These are phyloP conservation scores for Ziziphus jujuba DNA, from an alignment of 306 rosid species.

Conservation along the genomic window DNA sequence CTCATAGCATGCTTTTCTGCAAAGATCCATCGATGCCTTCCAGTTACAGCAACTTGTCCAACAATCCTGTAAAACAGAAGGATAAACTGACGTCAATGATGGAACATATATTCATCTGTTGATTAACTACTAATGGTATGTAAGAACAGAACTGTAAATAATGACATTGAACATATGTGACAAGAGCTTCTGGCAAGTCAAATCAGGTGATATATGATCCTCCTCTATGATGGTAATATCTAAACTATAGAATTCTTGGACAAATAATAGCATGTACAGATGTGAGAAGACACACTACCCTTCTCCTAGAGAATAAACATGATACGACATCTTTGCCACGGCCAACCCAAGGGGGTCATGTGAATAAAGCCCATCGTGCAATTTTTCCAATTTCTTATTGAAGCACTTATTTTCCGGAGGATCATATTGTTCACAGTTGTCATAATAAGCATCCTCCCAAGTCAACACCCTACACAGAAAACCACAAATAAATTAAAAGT, in stretches of 20 bases:
- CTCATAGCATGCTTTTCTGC: constrained; percentile 55
- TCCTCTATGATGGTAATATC: not conserved
- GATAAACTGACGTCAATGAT: not conserved
- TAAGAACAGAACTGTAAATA: not conserved
- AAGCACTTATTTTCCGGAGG: constrained; percentile 41
- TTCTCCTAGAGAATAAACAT: constrained; percentile 85
- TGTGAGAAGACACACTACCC: constrained; percentile 62
- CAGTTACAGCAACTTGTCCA: constrained; percentile 90
- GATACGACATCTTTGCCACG: constrained; percentile 87
- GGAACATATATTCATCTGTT: not conserved
- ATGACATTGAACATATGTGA: not conserved
- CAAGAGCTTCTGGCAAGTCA: not conserved
- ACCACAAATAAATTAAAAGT: not conserved
- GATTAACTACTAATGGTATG: not conserved
- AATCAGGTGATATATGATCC: not conserved
- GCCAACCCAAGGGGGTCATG: constrained; percentile 78
- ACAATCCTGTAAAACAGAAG: constrained; percentile 62
- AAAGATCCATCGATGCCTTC: constrained; percentile 87
- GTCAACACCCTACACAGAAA: constrained; percentile 79
- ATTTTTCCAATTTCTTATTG: constrained; percentile 51
- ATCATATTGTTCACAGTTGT: constrained; percentile 50
- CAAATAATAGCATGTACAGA: not conserved
- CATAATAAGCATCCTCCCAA: constrained; percentile 91
- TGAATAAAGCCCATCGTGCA: constrained; percentile 47
- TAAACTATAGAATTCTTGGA: not conserved